Base-by-base conservation (phyloP, 805 yeast species). In the Wickerhamomyces hampshirensis region DNA sequence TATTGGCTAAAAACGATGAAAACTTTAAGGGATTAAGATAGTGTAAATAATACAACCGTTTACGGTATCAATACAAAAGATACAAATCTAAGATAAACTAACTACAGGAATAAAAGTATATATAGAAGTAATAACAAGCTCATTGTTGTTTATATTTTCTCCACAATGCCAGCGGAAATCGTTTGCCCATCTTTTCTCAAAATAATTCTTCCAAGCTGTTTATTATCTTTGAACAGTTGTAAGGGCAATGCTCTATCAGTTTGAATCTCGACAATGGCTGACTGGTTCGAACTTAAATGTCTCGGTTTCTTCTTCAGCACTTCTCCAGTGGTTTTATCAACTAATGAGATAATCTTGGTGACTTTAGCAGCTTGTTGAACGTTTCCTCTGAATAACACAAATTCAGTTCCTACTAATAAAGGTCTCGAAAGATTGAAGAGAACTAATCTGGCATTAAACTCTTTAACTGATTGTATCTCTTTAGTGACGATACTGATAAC, bases 161-260 rank as follows among this genome's bases (percentile, higher is more conserved):
- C 91, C 84, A 91, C 84, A 66, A 89, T 96, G 85, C 97, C 97
- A 68, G 91, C 97, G 66, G 96, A 97, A 61, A 91, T 96, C 55
- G 98, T 89, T 72, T 84, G 94, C 75, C 97, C 87, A 95, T 89
- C 89, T 73, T 89, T 96, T 84, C 98, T 89, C 76, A 89, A 94
- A 62, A 89, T 91, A 73, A 91, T 76, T 82, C 98, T 88, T 73
- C 96, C 93, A 69, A 91, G 72, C 73, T 94, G 96, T 68, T 91
- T 96, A 81, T 91, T 88, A 65, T 87, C 93, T 63, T 80, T 72
- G 81, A 80, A 91, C 56, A 91, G 77, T 73, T 91, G 96, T 55
- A 89, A 95, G 71, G 96, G 89, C 75, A 91, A 77, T 60, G 95
- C 89, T 77, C 56, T 46, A 6, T 84, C 88, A 59, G 84, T 66